Evolutionary conservation across 768 basidiomycete genomes (phyloP), one percentile per base, ranked within the genome.

Genomic region (Albatrellus ellisii): DNA sequence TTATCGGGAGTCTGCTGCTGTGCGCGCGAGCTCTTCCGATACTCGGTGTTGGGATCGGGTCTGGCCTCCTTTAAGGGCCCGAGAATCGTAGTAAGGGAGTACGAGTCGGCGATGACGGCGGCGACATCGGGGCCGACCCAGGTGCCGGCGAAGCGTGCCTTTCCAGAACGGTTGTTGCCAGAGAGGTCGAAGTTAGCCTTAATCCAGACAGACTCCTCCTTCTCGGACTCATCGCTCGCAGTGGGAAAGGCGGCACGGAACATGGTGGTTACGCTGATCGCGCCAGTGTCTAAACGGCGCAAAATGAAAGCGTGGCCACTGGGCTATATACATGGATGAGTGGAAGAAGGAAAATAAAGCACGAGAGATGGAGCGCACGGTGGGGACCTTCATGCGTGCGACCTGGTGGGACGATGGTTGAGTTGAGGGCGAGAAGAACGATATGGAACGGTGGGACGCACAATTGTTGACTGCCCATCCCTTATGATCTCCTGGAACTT

Each of bases 251-350:
- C 89, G 6, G 90, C 90, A 45, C 90, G 85, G 65, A 86, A 94
- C 90, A 97, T 94, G 43, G 91, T 94, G 8, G 91, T 94, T 8
- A 91, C 73, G 49, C 81, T 85, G 61, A 97, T 74, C 15, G 89
- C 89, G 45, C 85, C 80, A 3, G 91, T 94, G 62, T 97, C 92
- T 52, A 85, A 91, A 42, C 92, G 78, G 34, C 91, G 77, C 26
- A 97, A 79, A 56, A 97, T 87, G 59, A 95, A 97, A 18, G 92
- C 89, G 62, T 97, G 91, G 26, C 81, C 78, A 11, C 65, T 59
- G 22, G 79, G 71, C 83, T 88, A 22, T 28, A 43, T 41, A 31
- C 51, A 26, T n/a, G 36, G 39, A 50, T 42, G 50, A 54, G 51
- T 51, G 33, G 41, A 52, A 50, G 48, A 44, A 50, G 48, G 42